Conservation (phyloP, 352 stramenopile genomes). For the Phytophthora sojae region DNA sequence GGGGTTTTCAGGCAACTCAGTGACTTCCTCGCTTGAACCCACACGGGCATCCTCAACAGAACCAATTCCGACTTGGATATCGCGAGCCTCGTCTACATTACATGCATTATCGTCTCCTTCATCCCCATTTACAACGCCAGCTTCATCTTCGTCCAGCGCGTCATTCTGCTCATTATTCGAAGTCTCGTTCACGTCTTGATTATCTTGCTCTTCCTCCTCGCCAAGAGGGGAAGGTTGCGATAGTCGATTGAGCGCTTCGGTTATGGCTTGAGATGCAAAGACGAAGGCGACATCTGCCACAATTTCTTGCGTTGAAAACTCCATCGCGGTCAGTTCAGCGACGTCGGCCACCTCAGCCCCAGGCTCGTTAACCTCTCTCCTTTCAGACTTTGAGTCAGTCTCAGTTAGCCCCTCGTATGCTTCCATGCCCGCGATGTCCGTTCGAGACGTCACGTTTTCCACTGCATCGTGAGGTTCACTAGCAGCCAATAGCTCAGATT, state of each 20-base stretch:
- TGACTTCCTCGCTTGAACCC: background rate
- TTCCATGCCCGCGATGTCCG: background rate
- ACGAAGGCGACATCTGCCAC: slow-evolving; percentile 8
- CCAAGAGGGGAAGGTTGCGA: background rate
- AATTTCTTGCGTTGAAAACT: slow-evolving; percentile 20
- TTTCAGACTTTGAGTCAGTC: background rate
- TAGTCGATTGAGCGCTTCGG: slow-evolving; percentile 23
- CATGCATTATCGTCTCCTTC: background rate
- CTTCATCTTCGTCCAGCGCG: background rate
- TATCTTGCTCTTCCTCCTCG: background rate
- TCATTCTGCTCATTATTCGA: background rate
- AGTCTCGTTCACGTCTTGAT: background rate
- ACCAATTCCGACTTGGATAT: background rate
- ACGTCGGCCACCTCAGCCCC: background rate
- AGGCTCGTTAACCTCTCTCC: background rate
- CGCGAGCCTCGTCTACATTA: background rate
- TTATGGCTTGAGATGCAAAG: slow-evolving; percentile 23
- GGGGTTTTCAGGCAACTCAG: background rate
- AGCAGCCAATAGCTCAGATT: background rate
- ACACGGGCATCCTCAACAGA: background rate
- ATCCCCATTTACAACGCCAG: background rate
- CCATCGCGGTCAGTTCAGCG: background rate
- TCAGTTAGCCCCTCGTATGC: background rate
- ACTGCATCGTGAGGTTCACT: background rate
- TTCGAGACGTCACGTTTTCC: background rate